These are phyloP conservation scores for Jatropha multifida DNA, from an alignment of 441 rosid species.

Conservation along the genomic window DNA sequence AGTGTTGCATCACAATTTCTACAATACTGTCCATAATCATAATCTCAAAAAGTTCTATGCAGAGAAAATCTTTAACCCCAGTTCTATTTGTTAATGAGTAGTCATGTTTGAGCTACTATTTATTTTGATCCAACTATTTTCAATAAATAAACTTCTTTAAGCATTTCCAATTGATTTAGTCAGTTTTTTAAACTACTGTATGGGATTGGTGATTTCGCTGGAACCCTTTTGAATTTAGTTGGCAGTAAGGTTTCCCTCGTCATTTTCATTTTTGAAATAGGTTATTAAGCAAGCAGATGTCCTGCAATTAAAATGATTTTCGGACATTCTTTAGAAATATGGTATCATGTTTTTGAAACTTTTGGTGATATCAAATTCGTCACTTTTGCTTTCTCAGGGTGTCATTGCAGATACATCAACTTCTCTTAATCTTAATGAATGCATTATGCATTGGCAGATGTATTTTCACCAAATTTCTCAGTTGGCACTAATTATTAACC, in stretches of 20 bases:
- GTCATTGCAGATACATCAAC: background rate
- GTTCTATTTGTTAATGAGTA: background rate
- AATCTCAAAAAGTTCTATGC: background rate
- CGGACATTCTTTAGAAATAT: background rate
- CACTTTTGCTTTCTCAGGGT: background rate
- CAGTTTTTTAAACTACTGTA: background rate
- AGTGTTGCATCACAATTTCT: background rate
- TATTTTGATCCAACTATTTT: background rate
- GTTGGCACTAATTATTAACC: slow-evolving; percentile 14
- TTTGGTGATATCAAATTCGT: background rate
- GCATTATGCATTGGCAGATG: background rate
- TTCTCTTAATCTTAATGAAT: background rate
- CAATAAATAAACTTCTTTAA: background rate
- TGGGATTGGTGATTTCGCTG: background rate
- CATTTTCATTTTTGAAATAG: background rate
- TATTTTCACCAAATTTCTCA: slow-evolving; percentile 5
- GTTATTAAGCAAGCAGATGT: slow-evolving; percentile 8
- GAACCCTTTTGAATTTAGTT: background rate
- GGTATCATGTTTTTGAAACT: background rate
- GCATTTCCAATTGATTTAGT: background rate
- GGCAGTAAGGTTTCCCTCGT: background rate
- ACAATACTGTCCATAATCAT: background rate
- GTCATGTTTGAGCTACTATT: background rate
- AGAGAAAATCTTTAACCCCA: background rate
- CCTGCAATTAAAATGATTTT: background rate